A percentile compares a stretch with the other conserved stretches of the same genome.
Evolutionary conservation across 1,284 basidiomycete species (phyloP).

Genomic region (Pterula multifida): DNA sequence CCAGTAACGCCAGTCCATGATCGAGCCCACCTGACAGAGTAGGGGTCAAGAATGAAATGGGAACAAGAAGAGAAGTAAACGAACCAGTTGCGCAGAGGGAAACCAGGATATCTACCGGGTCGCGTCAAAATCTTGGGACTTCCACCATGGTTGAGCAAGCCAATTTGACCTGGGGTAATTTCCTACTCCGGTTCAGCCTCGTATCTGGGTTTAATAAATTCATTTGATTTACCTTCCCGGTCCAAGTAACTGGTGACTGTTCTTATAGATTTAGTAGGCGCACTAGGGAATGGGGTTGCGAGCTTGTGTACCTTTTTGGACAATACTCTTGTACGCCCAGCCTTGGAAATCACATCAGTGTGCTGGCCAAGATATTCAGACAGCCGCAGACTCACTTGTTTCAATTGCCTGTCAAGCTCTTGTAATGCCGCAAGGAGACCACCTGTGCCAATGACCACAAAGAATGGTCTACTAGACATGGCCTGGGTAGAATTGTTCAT

Average conservation of each 20-base stretch:
- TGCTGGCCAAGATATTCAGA: neutral
- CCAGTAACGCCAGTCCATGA: constrained; percentile 54
- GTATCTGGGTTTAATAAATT: constrained; percentile 21
- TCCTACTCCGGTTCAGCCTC: constrained; percentile 50
- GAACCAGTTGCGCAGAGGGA: constrained; percentile 60
- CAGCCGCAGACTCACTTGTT: constrained; percentile 24
- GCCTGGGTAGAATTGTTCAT: constrained; percentile 14
- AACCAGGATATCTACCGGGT: constrained; percentile 64
- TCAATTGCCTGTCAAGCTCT: constrained; percentile 49
- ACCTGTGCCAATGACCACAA: constrained; percentile 50
- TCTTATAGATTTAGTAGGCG: neutral
- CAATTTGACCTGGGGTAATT: constrained; percentile 52
- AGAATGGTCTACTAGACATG: constrained; percentile 46
- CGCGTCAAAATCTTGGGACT: constrained; percentile 57
- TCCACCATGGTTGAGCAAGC: constrained; percentile 69
- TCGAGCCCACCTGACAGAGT: constrained; percentile 45
- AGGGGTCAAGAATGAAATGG: neutral
- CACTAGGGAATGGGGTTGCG: neutral
- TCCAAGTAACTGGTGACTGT: neutral
- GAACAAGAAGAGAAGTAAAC: neutral
- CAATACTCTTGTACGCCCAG: constrained; percentile 35
- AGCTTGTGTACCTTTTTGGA: constrained; percentile 21
- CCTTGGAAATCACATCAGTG: constrained; percentile 21
- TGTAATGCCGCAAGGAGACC: constrained; percentile 54
- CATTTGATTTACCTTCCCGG: constrained; percentile 11